Evolutionary conservation across 768 basidiomycete species (phyloP), one percentile per base, ranked within the genome.

Genomic region (Kwoniella dejecticola): DNA sequence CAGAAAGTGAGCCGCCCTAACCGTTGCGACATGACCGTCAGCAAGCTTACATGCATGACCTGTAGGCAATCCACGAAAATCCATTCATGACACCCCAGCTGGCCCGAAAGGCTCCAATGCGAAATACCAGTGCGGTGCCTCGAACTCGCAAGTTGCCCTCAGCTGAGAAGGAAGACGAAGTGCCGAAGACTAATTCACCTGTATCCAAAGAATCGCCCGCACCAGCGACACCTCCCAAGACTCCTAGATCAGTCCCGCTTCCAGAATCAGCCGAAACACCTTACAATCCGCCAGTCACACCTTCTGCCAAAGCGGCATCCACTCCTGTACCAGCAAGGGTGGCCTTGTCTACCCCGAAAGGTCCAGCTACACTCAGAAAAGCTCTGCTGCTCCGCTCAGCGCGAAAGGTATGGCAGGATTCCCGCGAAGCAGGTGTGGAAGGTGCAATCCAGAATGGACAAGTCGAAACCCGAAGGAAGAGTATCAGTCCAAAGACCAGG

Each of bases 311-410:
- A 21, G 42, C 21, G 12, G 30, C 3, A 21, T 24, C 52, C 26
- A 53, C 63, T 8, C 58, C 63, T 10, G 59, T 70, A 15, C 62
- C 73, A 8, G 48, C 67, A 23, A 44, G 62, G 23, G 58, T 70
- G 15, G 73, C 64, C 23, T 45, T 68, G 26, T 50, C 67, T 10
- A 69, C 71, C 17, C 70, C 71, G 17, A 62, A 61, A 24, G 73
- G 73, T 15, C 60, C 67, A 0, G 59, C 57, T 13, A 74, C 75
- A 0, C 58, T 78, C n/a, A 64, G 73, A 41, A 68, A 75, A 59
- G 66, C 69, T 6, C 62, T 78, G n/a, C 63, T 78, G 3, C 60
- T 78, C 8, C 64, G 69, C 3, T 72, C 72, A 2, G 74, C 75
- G 2, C 65, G 73, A 12, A 77, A 75, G 54, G 74, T 66, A 12